phyloP scores from a whole-genome alignment of 2,329 filamentous ascomycete genomes.

The Dactylellina sp. region DNA sequence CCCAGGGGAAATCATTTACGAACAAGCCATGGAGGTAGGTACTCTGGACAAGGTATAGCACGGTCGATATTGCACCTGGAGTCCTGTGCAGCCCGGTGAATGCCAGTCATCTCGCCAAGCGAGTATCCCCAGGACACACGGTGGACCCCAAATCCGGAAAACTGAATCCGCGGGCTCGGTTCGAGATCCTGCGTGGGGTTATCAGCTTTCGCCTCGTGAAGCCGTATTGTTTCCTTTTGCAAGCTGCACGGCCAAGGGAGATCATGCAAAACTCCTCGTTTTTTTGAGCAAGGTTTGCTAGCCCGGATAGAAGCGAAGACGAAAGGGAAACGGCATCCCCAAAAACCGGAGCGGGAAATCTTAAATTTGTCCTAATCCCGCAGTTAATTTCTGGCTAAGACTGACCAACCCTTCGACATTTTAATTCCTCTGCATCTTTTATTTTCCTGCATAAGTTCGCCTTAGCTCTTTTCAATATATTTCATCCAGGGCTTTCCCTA shows the following conservation, averaged over 20 bases:
- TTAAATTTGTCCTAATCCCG: conserved; percentile 56
- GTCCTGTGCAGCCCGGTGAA: conserved; percentile 41
- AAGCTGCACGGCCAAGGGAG: conserved; percentile 31
- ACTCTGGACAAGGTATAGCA: conserved; percentile 47
- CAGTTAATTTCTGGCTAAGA: conserved; percentile 51
- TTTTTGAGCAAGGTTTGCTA: conserved; percentile 44
- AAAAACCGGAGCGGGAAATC: conserved; percentile 49
- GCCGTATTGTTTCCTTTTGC: conserved; percentile 50
- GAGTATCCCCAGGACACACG: conserved; percentile 26
- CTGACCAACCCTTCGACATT: conserved; percentile 43
- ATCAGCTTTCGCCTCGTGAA: conserved; percentile 40
- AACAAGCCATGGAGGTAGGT: conserved; percentile 22
- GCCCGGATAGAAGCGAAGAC: conserved; percentile 54
- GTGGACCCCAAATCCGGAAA: conserved; percentile 39
- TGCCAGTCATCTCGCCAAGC: conserved; percentile 34
- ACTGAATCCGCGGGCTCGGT: conserved; percentile 47
- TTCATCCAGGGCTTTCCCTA: conserved; percentile 52
- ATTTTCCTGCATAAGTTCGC: conserved; percentile 44
- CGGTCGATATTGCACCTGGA: conserved; percentile 32
- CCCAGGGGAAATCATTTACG: conserved; percentile 1
- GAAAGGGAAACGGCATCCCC: conserved; percentile 43
- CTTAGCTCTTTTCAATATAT: conserved; percentile 48
- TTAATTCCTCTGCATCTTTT: conserved; percentile 46
- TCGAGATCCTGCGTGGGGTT: conserved; percentile 56
- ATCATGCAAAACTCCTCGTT: conserved; percentile 48